Conservation (phyloP, 2,329 filamentous ascomycete species). For the Botrytis squamosa region DNA sequence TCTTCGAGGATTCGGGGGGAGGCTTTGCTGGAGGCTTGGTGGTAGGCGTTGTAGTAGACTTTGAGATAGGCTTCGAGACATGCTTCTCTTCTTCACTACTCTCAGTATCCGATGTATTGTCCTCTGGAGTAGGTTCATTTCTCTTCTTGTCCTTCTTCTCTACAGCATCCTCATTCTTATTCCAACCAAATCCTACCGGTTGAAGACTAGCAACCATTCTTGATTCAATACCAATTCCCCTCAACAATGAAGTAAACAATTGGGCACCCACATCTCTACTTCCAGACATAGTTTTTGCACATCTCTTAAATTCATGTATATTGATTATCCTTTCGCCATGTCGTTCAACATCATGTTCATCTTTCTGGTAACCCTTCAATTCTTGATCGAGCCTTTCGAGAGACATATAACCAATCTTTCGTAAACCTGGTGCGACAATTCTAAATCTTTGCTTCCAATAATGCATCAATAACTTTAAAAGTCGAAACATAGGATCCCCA, state of each 20-base stretch:
- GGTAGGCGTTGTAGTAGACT: background rate
- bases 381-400: constrained; percentile 73
- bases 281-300: too few species aligned
- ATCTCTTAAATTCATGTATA: constrained; percentile 58
- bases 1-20: constrained; percentile 29
- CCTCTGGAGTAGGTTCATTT: constrained; percentile 30
- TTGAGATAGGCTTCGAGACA: constrained; percentile 15
- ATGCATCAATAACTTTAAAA: constrained; percentile 72
- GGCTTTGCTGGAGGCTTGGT: constrained; percentile 17
- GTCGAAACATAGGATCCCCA: constrained; percentile 74
- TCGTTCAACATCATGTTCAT: constrained; percentile 57
- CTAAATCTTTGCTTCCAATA: constrained; percentile 89
- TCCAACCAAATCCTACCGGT: constrained; percentile 87
- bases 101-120: constrained; percentile 42
- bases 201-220: constrained; percentile 84
- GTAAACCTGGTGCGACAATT: constrained; percentile 72
- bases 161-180: constrained; percentile 76
- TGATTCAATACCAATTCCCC: constrained; percentile 78
- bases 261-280: constrained; percentile 70
- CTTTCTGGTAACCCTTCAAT: constrained; percentile 65
- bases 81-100: constrained; percentile 18
- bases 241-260: constrained; percentile 80
- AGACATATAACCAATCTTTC: constrained; percentile 88
- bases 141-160: constrained; percentile 39
- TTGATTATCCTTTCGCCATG: constrained; percentile 76